Percentiles rank a stretch among this genome's conserved stretches.
These are phyloP conservation scores for Pleomassaria siparia DNA, from an alignment of 2,329 filamentous ascomycete species.

Conservation along the genomic window DNA sequence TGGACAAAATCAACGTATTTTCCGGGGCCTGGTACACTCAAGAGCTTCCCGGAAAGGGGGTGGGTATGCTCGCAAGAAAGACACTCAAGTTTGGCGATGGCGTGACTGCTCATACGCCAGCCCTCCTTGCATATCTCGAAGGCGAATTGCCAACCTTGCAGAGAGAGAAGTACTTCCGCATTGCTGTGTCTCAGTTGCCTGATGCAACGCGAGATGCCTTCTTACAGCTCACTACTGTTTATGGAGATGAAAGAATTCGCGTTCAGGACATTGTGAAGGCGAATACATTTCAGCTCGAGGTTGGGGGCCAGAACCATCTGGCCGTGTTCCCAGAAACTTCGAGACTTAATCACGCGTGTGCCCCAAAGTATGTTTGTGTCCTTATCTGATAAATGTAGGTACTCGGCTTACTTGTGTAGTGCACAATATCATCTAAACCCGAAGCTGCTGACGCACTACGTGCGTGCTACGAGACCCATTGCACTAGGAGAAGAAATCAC, in stretches of 20 bases:
- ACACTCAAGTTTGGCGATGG: constrained; percentile 22
- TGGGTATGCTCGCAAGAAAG: constrained; percentile 32
- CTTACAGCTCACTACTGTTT: constrained; percentile 27
- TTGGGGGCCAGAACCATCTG: constrained; percentile 33
- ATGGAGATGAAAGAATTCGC: constrained; percentile 24
- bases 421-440: constrained; percentile 46
- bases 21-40: constrained; percentile 21
- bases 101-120: constrained; percentile 36
- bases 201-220: constrained; percentile 16
- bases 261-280: constrained; percentile 40
- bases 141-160: constrained; percentile 26
- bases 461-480: constrained; percentile 40
- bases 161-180: constrained; percentile 29
- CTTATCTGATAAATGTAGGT: background rate
- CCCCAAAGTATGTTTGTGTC: constrained; percentile 28
- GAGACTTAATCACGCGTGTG: constrained; percentile 47
- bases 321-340: constrained; percentile 44
- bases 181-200: constrained; percentile 31
- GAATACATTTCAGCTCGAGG: constrained; percentile 36
- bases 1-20: constrained; percentile 22
- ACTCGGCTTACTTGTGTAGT: constrained; percentile 18
- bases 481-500: constrained; percentile 43
- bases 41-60: constrained; percentile 30
- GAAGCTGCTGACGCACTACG: constrained; percentile 42
- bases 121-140: constrained; percentile 33